These are phyloP conservation scores for Haplosporangium gracile DNA, from an alignment of 192 early-diverging fungal species.

Conservation along the genomic window DNA sequence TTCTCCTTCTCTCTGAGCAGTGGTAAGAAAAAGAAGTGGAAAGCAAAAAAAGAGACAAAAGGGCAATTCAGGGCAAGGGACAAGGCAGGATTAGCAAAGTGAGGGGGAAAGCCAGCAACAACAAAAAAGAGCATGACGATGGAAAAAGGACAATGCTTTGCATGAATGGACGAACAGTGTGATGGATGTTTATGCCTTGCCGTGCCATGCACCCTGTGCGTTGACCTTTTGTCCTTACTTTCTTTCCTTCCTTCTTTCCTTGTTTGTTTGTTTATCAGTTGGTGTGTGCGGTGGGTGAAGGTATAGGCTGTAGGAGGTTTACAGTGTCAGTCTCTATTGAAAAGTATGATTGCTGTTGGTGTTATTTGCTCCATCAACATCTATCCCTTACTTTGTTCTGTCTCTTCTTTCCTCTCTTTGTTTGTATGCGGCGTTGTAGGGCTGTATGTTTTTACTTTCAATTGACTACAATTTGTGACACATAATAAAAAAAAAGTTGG, in stretches of 20 bases:
- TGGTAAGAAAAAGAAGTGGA: too few species aligned
- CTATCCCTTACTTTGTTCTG: neutral
- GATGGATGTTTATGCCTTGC: neutral
- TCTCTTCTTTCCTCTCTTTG: neutral
- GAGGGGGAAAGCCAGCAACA: neutral
- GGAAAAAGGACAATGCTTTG: neutral
- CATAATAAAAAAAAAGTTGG: neutral
- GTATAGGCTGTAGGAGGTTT: neutral
- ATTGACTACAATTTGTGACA: neutral
- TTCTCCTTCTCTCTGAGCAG: neutral
- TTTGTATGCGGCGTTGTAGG: neutral
- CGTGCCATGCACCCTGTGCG: constrained; percentile 8
- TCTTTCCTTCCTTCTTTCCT: neutral
- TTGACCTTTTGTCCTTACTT: neutral
- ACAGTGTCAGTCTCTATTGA: neutral
- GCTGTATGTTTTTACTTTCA: neutral
- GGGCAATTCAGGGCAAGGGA: neutral
- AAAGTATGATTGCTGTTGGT: neutral
- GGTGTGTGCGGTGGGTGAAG: neutral
- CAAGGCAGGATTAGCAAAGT: neutral
- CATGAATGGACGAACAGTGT: neutral
- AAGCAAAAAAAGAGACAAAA: neutral
- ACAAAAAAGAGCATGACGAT: constrained; percentile 2
- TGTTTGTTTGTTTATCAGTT: neutral
- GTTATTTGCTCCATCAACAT: neutral